Evolutionary conservation across 495 filamentous ascomycete genomes (phyloP), one percentile per base, ranked within the genome.

Genomic region (Penicillium egyptiacum): DNA sequence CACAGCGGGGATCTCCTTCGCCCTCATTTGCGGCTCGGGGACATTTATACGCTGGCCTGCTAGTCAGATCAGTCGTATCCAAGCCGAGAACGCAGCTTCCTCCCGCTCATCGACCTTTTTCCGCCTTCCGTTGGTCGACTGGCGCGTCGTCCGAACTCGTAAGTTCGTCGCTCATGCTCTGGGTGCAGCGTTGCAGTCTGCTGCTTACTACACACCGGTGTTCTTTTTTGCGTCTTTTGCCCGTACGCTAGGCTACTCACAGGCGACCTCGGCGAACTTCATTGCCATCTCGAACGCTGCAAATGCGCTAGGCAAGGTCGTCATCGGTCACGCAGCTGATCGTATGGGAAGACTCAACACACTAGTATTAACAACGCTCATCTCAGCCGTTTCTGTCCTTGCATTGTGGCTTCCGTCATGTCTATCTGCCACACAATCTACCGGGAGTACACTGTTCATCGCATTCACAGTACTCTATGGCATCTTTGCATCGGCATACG

Each of bases 321-420:
- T 50, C 1, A 57, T 72, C 17, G 68, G 65, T 1, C 51, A 65
- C 31, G 48, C 50, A 11, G 65, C 68, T 7, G 89, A 92, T 65
- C 80, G 79, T 45, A 62, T 75, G 39, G 77, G 77, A 9, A 51
- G 77, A 17, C 50, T 78, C 1, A 76, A 80, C 42, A 61, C 66
- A 6, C 46, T 80, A 3, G 57, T 78, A 8, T 14, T 74, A 4
- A 65, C 70, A 3, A 79, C 77, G 0, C 26, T 78, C 5, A 40
- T 79, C 5, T 72, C 70, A 16, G 70, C 74, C 1, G 51, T 74
- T 12, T 56, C 68, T 0, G 66, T 72, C 0, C 50, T 74, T 3
- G 69, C 60, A 11, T 55, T 80, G 28, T 79, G 75, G 77, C 53
- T 78, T 12, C 73, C 77, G 4, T 69, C 73, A 0, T 66, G 70